Percentiles rank a stretch among this genome's conserved stretches.
Conservation (phyloP, 2,329 filamentous ascomycete species). For the Ascochyta pisi region DNA sequence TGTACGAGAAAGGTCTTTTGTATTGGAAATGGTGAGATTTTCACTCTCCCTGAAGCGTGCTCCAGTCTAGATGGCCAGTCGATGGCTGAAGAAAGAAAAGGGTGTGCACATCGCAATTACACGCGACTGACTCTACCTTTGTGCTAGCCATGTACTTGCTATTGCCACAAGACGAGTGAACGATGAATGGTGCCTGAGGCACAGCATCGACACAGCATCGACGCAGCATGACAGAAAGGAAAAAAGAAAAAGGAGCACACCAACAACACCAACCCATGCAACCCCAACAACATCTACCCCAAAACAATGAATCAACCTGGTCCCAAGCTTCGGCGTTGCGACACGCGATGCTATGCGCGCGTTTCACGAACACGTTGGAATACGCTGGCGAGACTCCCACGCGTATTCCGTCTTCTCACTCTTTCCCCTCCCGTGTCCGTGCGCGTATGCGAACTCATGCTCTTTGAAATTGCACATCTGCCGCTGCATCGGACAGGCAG, state of each 20-base stretch:
- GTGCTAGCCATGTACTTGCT: constrained; percentile 1
- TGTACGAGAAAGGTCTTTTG: constrained; percentile 9
- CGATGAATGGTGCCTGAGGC: constrained; percentile 4
- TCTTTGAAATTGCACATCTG: constrained; percentile 5
- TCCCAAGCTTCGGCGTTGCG: constrained; percentile 2
- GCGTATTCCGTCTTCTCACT: neutral
- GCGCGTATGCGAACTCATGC: constrained; percentile 16
- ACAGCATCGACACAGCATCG: constrained; percentile 5
- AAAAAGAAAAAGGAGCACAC: neutral
- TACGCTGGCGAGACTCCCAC: constrained; percentile 1
- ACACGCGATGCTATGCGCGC: neutral
- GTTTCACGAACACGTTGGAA: constrained; percentile 6
- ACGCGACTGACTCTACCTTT: constrained; percentile 10
- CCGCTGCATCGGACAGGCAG: neutral
- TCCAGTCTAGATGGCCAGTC: constrained; percentile 5
- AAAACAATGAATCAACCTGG: constrained; percentile 3
- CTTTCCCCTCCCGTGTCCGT: neutral
- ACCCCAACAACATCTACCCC: neutral
- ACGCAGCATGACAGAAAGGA: neutral
- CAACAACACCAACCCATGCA: neutral
- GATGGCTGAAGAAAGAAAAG: neutral
- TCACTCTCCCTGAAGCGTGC: neutral
- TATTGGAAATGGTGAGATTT: neutral
- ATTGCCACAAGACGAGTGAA: neutral
- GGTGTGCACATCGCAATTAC: constrained; percentile 17